A percentile compares a stretch with the other conserved stretches of the same genome.
Conservation (phyloP, 192 early-diverging fungal genomes). For the Diversispora epigaea region DNA sequence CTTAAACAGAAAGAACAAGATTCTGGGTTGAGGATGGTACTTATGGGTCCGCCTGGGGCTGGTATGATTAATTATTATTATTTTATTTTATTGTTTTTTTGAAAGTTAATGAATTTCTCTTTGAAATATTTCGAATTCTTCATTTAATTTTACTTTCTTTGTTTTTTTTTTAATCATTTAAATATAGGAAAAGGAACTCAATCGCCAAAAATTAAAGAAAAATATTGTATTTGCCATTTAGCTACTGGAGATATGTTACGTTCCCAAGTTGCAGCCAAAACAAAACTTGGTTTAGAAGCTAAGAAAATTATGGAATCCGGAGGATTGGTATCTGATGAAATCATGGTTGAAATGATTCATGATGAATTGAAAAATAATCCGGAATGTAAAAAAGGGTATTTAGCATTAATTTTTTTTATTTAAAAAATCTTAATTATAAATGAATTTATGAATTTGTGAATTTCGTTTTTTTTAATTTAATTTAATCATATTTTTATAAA, state of each 20-base stretch:
- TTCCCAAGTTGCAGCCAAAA: constrained; percentile 89
- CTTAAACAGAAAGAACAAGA: constrained; percentile 23
- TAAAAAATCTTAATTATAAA: not conserved
- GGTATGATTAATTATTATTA: constrained; percentile 53
- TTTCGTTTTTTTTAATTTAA: not conserved
- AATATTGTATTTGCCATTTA: constrained; percentile 95
- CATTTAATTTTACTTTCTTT: constrained; percentile 5
- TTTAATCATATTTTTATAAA: not conserved
- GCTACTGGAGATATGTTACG: constrained; percentile 99
- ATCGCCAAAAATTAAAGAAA: constrained; percentile 93
- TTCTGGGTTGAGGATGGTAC: constrained; percentile 65
- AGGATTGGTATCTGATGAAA: constrained; percentile 96
- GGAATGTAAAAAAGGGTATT: constrained; percentile 91
- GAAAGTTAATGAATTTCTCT: not conserved
- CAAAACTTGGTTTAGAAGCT: constrained; percentile 89
- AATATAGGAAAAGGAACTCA: constrained; percentile 83
- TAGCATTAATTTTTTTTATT: constrained; percentile 9
- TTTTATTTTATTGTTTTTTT: constrained; percentile 19
- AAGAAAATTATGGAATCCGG: constrained; percentile 99
- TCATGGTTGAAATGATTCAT: constrained; percentile 95
- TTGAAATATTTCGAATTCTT: not conserved
- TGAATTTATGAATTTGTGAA: not conserved
- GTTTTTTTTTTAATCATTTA: constrained; percentile 1
- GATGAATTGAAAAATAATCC: constrained; percentile 93
- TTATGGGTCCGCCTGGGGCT: constrained; percentile 92